Percentiles rank a stretch among this genome's conserved stretches.
Conservation (phyloP, 1,284 basidiomycete genomes). For the Neotropicomus parvogracilis region DNA sequence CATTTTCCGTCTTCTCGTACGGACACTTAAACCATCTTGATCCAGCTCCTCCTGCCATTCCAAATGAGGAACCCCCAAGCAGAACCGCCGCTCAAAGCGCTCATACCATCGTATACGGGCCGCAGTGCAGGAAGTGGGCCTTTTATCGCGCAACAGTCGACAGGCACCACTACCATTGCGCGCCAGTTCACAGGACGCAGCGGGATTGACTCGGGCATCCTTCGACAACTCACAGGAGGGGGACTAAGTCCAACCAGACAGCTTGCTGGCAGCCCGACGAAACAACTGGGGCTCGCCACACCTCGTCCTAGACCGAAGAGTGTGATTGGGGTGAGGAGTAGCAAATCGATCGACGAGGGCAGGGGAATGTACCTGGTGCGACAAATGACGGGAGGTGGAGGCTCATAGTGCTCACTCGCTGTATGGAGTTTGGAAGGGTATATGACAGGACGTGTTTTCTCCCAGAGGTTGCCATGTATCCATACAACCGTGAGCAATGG, state of each 20-base stretch:
- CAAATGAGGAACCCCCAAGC: slow-evolving; percentile 41
- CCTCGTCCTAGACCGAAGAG: slow-evolving; percentile 56
- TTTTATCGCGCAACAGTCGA: slow-evolving; percentile 49
- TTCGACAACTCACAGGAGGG: slow-evolving; percentile 64
- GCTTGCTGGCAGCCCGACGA: slow-evolving; percentile 51
- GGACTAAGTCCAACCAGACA: slow-evolving; percentile 59
- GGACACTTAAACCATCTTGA: slow-evolving; percentile 14
- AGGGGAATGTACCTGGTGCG: slow-evolving; percentile 63
- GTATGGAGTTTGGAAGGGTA: slow-evolving; percentile 18
- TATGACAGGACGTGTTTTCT: not conserved
- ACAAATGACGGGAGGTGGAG: slow-evolving; percentile 63
- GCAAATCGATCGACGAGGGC: slow-evolving; percentile 58
- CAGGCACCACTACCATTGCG: slow-evolving; percentile 68
- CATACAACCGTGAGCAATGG: slow-evolving; percentile 5
- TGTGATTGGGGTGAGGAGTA: slow-evolving; percentile 55
- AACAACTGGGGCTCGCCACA: slow-evolving; percentile 42
- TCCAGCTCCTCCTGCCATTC: slow-evolving; percentile 55
- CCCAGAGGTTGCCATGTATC: slow-evolving; percentile 22
- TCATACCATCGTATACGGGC: slow-evolving; percentile 48
- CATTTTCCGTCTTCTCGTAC: slow-evolving; percentile 1
- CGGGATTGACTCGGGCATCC: slow-evolving; percentile 42
- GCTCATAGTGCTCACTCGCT: slow-evolving; percentile 22
- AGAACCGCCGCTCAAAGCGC: slow-evolving; percentile 45
- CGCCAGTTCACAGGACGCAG: slow-evolving; percentile 69
- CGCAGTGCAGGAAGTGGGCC: slow-evolving; percentile 33